phyloP scores from a whole-genome alignment of 805 yeast species.

The Metschnikowia rubicola region DNA sequence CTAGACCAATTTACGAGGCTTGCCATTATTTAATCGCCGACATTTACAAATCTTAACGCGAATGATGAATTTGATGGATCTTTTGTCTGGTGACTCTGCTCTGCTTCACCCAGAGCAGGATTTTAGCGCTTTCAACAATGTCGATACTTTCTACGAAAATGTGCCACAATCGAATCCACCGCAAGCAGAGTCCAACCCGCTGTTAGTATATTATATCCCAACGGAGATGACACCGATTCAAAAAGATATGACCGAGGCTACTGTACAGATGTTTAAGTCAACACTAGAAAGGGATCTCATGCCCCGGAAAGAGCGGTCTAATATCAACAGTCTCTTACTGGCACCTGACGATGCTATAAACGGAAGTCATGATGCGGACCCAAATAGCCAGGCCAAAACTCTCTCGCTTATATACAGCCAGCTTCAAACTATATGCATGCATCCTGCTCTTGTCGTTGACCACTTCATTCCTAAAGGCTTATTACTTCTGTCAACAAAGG shows the following conservation, averaged over 20 bases:
- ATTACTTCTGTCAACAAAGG: constrained; percentile 62
- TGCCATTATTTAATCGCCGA: too few species aligned
- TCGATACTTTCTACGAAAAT: not conserved
- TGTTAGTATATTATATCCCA: constrained; percentile 32
- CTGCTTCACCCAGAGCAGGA: constrained; percentile 6
- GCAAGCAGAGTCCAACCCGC: not conserved
- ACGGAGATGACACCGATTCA: constrained; percentile 33
- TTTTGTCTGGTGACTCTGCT: constrained; percentile 31
- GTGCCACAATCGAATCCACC: not conserved
- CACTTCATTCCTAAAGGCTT: constrained; percentile 74
- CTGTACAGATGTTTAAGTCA: constrained; percentile 27
- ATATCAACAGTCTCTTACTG: constrained; percentile 37
- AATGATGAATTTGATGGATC: constrained; percentile 38
- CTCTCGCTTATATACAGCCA: constrained; percentile 44
- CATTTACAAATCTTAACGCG: too few species aligned
- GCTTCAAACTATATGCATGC: constrained; percentile 51
- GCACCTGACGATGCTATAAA: constrained; percentile 10
- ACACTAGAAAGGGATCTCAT: constrained; percentile 24
- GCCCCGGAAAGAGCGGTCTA: constrained; percentile 25
- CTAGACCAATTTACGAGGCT: too few species aligned
- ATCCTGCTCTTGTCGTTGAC: constrained; percentile 70
- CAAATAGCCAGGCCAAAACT: constrained; percentile 2
- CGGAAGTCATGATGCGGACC: not conserved
- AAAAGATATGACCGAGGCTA: constrained; percentile 31
- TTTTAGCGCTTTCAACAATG: not conserved